Evolutionary conservation across 2,329 filamentous ascomycete species (phyloP).

Genomic region (Penicillium decumbens): DNA sequence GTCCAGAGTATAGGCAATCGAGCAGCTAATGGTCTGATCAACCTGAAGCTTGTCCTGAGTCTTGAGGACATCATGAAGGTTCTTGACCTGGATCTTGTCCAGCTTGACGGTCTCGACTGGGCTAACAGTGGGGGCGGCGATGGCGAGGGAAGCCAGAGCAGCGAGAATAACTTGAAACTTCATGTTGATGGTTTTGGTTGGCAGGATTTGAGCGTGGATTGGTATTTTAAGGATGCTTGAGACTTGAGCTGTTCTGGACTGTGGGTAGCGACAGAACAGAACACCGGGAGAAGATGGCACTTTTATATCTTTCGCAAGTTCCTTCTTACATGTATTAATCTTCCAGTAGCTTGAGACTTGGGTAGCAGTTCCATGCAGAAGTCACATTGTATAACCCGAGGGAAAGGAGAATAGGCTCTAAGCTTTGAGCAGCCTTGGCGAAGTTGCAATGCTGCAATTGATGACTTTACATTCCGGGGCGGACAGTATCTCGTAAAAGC

Average conservation of each 20-base stretch:
- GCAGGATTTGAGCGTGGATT: neutral
- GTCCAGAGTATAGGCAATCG: slow-evolving; percentile 10
- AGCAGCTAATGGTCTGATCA: slow-evolving; percentile 13
- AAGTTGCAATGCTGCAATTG: neutral
- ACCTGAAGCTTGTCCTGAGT: neutral
- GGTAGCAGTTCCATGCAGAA: neutral
- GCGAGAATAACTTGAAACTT: slow-evolving; percentile 8
- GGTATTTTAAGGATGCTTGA: neutral
- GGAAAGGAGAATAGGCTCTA: neutral
- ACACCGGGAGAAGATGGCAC: neutral
- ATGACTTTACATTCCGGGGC: neutral
- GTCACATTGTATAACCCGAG: neutral
- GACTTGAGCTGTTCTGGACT: neutral
- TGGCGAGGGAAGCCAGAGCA: slow-evolving; percentile 6
- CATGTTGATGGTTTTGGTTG: slow-evolving; percentile 7
- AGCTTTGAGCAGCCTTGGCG: neutral
- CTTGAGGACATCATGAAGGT: slow-evolving; percentile 2
- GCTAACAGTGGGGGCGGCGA: slow-evolving; percentile 3
- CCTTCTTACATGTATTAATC: neutral
- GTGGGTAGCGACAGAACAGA: neutral
- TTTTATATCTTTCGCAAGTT: neutral
- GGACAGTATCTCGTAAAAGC: neutral
- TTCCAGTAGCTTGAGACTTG: neutral
- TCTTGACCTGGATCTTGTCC: slow-evolving; percentile 7
- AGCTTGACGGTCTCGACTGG: neutral